A percentile compares a stretch with the other conserved stretches of the same genome.
phyloP scores from a whole-genome alignment of 306 rosid genomes.

The Psophocarpus tetragonolobus region DNA sequence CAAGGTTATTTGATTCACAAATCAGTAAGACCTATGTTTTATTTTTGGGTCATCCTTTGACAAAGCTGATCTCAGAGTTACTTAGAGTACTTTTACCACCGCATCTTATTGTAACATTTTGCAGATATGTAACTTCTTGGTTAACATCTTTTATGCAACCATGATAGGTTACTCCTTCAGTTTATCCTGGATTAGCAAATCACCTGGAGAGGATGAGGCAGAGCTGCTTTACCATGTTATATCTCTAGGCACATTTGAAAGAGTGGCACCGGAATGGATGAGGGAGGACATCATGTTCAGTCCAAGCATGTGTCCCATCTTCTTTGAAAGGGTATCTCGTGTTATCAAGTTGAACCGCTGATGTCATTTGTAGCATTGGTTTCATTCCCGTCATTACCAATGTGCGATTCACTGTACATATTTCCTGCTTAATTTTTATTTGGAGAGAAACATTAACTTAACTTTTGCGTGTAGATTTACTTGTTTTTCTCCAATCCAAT shows the following conservation, averaged over 20 bases:
- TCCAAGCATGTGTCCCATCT: conserved; percentile 74
- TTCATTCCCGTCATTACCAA: not conserved
- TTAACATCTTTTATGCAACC: conserved; percentile 21
- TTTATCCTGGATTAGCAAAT: conserved; percentile 62
- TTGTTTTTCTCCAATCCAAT: not conserved
- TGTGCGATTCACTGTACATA: conserved; percentile 22
- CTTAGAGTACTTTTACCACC: not conserved
- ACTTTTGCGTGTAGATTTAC: not conserved
- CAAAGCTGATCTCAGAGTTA: not conserved
- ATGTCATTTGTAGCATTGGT: not conserved
- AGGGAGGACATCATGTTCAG: conserved; percentile 81
- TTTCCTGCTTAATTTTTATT: conserved; percentile 8
- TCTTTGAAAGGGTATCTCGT: conserved; percentile 69
- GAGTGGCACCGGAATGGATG: conserved; percentile 96
- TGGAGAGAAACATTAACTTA: not conserved
- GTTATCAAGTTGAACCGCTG: conserved; percentile 55
- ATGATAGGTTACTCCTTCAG: conserved; percentile 77
- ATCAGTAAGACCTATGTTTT: not conserved
- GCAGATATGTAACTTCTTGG: not conserved
- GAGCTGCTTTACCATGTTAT: conserved; percentile 60
- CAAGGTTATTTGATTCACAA: not conserved
- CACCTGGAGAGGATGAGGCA: conserved; percentile 57
- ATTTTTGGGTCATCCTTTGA: not conserved
- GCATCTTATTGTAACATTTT: not conserved
- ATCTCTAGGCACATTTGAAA: conserved; percentile 83